phyloP scores from a whole-genome alignment of 2,329 filamentous ascomycete species.

The Cordyceps cateniannulata region DNA sequence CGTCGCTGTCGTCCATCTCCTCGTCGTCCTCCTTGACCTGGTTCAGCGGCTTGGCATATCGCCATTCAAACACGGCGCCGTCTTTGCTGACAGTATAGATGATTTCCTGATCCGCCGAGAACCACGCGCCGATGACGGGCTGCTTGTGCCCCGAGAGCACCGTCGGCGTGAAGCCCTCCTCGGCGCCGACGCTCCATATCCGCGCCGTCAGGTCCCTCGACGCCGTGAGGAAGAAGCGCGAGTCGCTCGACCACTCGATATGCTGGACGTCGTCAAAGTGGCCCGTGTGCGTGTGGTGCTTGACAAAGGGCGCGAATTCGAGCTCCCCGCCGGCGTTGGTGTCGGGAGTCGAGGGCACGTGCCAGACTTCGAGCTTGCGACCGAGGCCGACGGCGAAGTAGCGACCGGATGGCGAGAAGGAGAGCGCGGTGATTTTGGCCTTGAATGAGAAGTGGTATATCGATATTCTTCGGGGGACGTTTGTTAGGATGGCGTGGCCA shows the following conservation, averaged over 20 bases:
- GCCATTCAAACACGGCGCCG: constrained; percentile 93
- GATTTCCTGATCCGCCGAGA: constrained; percentile 86
- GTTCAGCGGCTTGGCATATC: constrained; percentile 61
- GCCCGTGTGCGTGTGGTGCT: constrained; percentile 76
- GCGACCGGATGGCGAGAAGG: constrained; percentile 84
- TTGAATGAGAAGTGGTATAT: constrained; percentile 97
- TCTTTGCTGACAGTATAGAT: constrained; percentile 97
- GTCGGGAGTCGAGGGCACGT: constrained; percentile 85
- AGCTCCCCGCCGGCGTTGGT: constrained; percentile 72
- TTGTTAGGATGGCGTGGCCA: constrained; percentile 87
- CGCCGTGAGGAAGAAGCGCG: constrained; percentile 86
- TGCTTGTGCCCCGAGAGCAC: constrained; percentile 88
- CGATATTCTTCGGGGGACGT: constrained; percentile 75
- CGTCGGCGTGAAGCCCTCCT: constrained; percentile 84
- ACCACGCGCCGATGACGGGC: constrained; percentile 90
- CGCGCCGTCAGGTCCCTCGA: constrained; percentile 88
- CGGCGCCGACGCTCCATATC: constrained; percentile 87
- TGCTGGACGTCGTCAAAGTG: constrained; percentile 83
- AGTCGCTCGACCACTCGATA: constrained; percentile 95
- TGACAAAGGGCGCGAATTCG: constrained; percentile 91
- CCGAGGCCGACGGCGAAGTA: constrained; percentile 88
- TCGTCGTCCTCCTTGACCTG: constrained; percentile 51
- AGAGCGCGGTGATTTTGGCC: constrained; percentile 70
- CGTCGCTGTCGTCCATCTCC: constrained; percentile 52
- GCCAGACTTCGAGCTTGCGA: constrained; percentile 89